A percentile compares a stretch with the other conserved stretches of the same genome.
Conservation (phyloP, 1,284 basidiomycete species). For the Heterobasidion annosum region DNA sequence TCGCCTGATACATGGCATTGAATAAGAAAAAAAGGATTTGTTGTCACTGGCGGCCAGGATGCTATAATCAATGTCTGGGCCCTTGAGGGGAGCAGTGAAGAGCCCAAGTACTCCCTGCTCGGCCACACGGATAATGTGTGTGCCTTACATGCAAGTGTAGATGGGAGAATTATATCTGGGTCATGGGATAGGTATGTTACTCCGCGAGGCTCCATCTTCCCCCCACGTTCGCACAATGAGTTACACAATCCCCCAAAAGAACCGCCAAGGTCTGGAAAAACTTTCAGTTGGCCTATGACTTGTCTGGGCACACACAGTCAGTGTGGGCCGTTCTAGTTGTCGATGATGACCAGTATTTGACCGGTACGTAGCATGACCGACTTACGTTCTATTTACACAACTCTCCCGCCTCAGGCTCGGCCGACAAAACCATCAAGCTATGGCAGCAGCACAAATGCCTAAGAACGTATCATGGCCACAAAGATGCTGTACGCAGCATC, state of each 20-base stretch:
- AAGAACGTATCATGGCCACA: conserved; percentile 78
- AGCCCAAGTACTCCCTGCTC: conserved; percentile 73
- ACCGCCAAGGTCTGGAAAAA: conserved; percentile 93
- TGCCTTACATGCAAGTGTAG: conserved; percentile 63
- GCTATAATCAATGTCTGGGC: conserved; percentile 77
- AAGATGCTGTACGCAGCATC: conserved; percentile 85
- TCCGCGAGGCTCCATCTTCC: not conserved
- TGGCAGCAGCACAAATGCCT: conserved; percentile 75
- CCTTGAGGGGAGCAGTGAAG: conserved; percentile 44
- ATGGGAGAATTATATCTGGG: conserved; percentile 82
- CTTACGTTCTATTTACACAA: conserved; percentile 2
- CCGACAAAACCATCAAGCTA: conserved; percentile 90
- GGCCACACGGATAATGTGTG: conserved; percentile 94
- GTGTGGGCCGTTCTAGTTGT: conserved; percentile 92
- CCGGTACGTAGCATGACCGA: conserved; percentile 42
- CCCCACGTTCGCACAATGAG: not conserved
- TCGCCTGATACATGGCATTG: conserved; percentile 3
- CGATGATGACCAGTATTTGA: conserved; percentile 74
- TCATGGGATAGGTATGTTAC: conserved; percentile 88
- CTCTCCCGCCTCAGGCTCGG: conserved; percentile 55
- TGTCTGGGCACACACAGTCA: conserved; percentile 84
- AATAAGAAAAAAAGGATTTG: conserved; percentile 50
- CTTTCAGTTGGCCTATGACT: conserved; percentile 66
- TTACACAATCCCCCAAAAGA: conserved; percentile 29
- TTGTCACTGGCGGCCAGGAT: conserved; percentile 81